These are phyloP conservation scores for Colletotrichum eleusines DNA, from an alignment of 2,329 filamentous ascomycete species.

Conservation along the genomic window DNA sequence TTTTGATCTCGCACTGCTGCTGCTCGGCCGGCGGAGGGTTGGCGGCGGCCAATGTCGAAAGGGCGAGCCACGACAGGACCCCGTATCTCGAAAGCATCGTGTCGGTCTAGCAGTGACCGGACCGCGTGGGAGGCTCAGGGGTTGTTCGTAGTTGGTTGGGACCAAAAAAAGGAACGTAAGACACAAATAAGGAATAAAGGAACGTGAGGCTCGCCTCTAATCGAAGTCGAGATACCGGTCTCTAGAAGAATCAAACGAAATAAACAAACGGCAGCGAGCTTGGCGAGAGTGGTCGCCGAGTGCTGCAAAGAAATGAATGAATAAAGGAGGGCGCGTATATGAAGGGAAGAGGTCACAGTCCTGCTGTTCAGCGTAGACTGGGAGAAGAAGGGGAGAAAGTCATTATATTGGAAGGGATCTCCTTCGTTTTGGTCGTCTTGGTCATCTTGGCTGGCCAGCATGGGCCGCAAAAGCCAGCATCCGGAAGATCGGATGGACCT, in stretches of 20 bases:
- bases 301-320: constrained; percentile 37
- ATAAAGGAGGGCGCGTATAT: constrained; percentile 21
- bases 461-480: constrained; percentile 28
- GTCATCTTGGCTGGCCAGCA: constrained; percentile 30
- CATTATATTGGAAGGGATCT: constrained; percentile 39
- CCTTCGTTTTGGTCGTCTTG: constrained; percentile 10
- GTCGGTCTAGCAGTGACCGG: background rate
- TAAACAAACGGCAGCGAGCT: constrained; percentile 26
- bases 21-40: constrained; percentile 27
- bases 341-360: constrained; percentile 37
- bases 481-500: constrained; percentile 29
- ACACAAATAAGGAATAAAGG: constrained; percentile 31
- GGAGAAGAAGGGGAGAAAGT: constrained; percentile 19
- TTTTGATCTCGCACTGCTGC: constrained; percentile 32
- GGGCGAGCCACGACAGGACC: constrained; percentile 31
- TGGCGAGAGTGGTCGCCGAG: background rate
- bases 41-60: constrained; percentile 32
- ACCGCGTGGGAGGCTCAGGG: background rate
- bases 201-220: constrained; percentile 41
- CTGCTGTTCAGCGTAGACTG: constrained; percentile 37
- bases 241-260: constrained; percentile 35
- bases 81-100: constrained; percentile 32
- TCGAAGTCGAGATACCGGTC: constrained; percentile 41
- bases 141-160: background rate
- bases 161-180: constrained; percentile 10